These are phyloP conservation scores for Fibroporia radiculosa DNA, from an alignment of 768 basidiomycete species.

Conservation along the genomic window DNA sequence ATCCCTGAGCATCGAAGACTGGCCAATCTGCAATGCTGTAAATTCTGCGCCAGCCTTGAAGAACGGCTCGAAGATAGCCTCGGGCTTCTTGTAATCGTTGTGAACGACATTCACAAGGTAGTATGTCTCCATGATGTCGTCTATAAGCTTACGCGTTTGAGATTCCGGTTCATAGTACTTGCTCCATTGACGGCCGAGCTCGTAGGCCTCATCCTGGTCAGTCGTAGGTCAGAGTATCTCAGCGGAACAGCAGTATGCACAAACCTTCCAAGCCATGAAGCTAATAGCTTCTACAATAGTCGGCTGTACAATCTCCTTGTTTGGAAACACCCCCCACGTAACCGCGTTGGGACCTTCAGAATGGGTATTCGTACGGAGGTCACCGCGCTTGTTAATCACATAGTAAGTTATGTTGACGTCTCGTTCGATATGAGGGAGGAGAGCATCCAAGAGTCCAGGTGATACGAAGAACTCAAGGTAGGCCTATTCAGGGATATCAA, in stretches of 20 bases:
- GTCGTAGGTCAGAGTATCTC: not conserved
- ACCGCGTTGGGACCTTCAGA: conserved; percentile 97
- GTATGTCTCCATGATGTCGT: conserved; percentile 69
- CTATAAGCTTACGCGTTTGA: conserved; percentile 65
- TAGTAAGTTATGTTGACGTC: conserved; percentile 92
- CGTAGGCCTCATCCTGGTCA: conserved; percentile 83
- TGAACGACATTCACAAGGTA: conserved; percentile 94
- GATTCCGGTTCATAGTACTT: conserved; percentile 75
- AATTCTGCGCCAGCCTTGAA: conserved; percentile 66
- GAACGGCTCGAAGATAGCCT: conserved; percentile 86
- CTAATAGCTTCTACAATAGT: conserved; percentile 96
- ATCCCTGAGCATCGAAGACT: no score
- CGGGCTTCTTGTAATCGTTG: conserved; percentile 83
- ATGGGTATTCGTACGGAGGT: conserved; percentile 90
- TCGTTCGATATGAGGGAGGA: conserved; percentile 76
- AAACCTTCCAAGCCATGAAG: conserved; percentile 97
- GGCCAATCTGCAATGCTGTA: conserved; percentile 25
- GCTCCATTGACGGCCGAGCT: conserved; percentile 89
- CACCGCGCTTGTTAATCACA: conserved; percentile 93
- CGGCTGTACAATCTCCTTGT: conserved; percentile 93
- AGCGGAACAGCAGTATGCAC: conserved; percentile 11
- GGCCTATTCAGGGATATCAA: conserved; percentile 41
- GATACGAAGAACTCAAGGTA: conserved; percentile 95
- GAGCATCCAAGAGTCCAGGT: conserved; percentile 60
- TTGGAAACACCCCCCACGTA: conserved; percentile 97